Evolutionary conservation across 352 stramenopile genomes (phyloP).

Genomic region (Phytophthora syringae): DNA sequence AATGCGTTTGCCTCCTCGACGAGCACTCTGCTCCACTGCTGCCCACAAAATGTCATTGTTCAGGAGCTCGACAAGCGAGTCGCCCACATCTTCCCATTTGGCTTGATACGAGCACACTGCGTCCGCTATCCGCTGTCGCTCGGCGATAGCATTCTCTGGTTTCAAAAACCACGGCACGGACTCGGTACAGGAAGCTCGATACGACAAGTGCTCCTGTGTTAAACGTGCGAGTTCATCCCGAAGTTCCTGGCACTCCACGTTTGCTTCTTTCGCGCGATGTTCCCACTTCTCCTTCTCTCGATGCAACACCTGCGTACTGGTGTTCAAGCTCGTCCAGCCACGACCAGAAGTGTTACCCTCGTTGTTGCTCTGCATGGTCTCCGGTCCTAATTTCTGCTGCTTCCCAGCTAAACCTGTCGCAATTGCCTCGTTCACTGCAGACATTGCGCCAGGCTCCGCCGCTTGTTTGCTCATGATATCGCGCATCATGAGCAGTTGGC

Average conservation of each 20-base stretch:
- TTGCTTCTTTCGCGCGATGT: constrained; percentile 54
- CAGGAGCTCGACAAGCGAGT: constrained; percentile 58
- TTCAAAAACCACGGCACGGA: constrained; percentile 52
- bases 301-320: constrained; percentile 29
- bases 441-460: constrained; percentile 54
- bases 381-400: background rate
- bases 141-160: constrained; percentile 42
- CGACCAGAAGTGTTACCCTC: constrained; percentile 10
- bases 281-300: constrained; percentile 79
- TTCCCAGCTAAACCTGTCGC: constrained; percentile 38
- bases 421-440: constrained; percentile 64
- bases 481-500: constrained; percentile 74
- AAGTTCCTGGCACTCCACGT: constrained; percentile 51
- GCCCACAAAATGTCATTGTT: constrained; percentile 74
- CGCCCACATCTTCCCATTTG: constrained; percentile 62
- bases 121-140: constrained; percentile 66
- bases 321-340: constrained; percentile 12
- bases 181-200: constrained; percentile 27
- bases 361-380: constrained; percentile 19
- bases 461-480: constrained; percentile 68
- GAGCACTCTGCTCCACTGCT: constrained; percentile 54
- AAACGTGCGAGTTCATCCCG: constrained; percentile 54
- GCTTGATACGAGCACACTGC: constrained; percentile 59
- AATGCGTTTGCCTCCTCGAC: constrained; percentile 42
- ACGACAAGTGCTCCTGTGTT: constrained; percentile 47